Percentiles rank a stretch among this genome's conserved stretches.
phyloP scores from a whole-genome alignment of 768 basidiomycete species.

The Tulasnella sp. region DNA sequence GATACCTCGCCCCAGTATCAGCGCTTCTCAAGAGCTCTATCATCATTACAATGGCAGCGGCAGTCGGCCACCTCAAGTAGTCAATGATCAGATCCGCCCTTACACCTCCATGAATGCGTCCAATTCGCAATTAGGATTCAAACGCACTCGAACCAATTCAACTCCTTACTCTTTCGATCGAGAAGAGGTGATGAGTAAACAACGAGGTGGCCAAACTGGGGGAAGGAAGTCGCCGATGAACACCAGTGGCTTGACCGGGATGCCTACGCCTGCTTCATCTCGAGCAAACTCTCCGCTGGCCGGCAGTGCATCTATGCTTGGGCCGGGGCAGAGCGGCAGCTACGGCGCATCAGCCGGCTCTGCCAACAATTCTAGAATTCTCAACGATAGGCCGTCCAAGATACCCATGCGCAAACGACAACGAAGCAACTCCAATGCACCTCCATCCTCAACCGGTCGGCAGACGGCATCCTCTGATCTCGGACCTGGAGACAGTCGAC shows the following conservation, averaged over 20 bases:
- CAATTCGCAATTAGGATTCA: conserved; percentile 19
- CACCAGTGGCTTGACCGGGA: conserved; percentile 23
- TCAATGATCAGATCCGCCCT: conserved; percentile 14
- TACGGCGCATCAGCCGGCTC: conserved; percentile 26
- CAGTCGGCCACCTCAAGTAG: too few species aligned
- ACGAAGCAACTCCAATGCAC: neutral
- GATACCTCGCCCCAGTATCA: conserved; percentile 39
- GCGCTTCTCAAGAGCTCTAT: conserved; percentile 18
- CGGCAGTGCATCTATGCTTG: conserved; percentile 20
- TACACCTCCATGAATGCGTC: conserved; percentile 20
- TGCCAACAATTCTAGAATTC: conserved; percentile 17
- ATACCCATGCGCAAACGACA: conserved; percentile 3
- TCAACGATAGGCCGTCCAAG: neutral
- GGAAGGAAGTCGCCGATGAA: conserved; percentile 11
- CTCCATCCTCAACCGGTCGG: neutral
- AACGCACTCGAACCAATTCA: conserved; percentile 25
- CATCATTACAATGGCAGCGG: conserved; percentile 20
- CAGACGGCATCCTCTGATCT: too few species aligned
- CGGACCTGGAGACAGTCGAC: neutral
- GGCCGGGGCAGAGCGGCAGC: conserved; percentile 30
- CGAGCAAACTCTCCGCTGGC: conserved; percentile 31
- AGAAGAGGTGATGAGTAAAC: conserved; percentile 48
- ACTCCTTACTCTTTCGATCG: conserved; percentile 26
- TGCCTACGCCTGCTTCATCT: conserved; percentile 30
- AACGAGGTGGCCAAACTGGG: conserved; percentile 47